Evolutionary conservation across 176 grass and related monocot species (phyloP).

Genomic region (Rhynchospora breviuscula): DNA sequence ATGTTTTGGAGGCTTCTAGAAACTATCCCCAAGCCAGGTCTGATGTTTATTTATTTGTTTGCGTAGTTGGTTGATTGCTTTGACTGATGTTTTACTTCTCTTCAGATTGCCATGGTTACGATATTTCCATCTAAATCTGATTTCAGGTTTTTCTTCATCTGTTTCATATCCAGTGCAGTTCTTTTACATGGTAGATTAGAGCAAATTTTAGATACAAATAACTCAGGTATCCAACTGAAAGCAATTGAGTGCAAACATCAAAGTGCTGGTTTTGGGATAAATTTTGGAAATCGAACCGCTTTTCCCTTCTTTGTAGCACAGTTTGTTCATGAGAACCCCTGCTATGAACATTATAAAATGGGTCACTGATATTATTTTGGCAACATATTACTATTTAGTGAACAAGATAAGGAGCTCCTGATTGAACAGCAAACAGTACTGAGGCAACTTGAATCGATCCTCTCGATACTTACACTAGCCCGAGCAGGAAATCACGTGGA

Average conservation of each 20-base stretch:
- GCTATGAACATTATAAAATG: background rate
- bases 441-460: slow-evolving; percentile 76
- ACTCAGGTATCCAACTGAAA: background rate
- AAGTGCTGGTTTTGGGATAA: background rate
- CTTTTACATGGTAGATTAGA: background rate
- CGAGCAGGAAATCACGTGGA: slow-evolving; percentile 69
- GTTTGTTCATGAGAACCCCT: background rate
- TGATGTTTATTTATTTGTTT: no score
- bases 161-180: background rate
- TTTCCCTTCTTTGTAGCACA: background rate
- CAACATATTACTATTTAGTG: slow-evolving; percentile 30
- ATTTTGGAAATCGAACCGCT: background rate
- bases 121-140: background rate
- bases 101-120: no score
- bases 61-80: no score
- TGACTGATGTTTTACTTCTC: no score
- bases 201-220: background rate
- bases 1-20: background rate
- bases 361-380: background rate
- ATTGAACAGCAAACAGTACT: slow-evolving; percentile 76
- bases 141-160: background rate
- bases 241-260: background rate
- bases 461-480: slow-evolving; percentile 61
- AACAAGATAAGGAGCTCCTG: slow-evolving; percentile 77
- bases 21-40: no score